phyloP scores from a whole-genome alignment of 331 rosid species.

The Quercus lobata region DNA sequence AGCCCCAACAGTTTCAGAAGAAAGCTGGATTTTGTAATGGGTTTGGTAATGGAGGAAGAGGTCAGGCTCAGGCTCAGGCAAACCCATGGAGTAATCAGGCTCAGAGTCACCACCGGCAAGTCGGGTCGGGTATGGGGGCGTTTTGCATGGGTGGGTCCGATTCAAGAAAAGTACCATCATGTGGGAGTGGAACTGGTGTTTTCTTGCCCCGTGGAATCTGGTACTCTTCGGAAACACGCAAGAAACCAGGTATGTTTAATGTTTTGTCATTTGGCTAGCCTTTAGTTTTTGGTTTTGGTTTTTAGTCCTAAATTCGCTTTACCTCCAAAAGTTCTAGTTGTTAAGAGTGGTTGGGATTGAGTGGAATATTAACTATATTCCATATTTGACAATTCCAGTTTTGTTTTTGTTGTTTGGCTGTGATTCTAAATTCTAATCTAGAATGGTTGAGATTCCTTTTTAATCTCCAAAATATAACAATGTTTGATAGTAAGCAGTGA shows the following conservation, averaged over 20 bases:
- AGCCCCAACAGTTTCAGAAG: slow-evolving; percentile 14
- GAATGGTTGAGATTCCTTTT: slow-evolving; percentile 10
- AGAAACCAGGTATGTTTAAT: slow-evolving; percentile 39
- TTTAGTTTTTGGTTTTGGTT: not conserved
- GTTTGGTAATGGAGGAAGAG: slow-evolving; percentile 5
- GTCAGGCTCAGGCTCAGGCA: not conserved
- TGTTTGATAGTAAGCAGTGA: not conserved
- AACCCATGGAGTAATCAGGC: not conserved
- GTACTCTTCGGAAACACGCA: slow-evolving; percentile 33
- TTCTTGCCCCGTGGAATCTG: slow-evolving; percentile 59
- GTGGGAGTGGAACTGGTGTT: slow-evolving; percentile 61
- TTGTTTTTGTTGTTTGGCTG: not conserved
- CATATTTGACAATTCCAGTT: not conserved
- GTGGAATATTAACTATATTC: slow-evolving; percentile 35
- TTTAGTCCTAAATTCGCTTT: not conserved
- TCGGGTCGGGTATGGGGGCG: slow-evolving; percentile 34
- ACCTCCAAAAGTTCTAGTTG: slow-evolving; percentile 9
- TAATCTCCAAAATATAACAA: not conserved
- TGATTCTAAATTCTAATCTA: slow-evolving; percentile 3
- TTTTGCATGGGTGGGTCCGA: slow-evolving; percentile 32
- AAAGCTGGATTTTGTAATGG: slow-evolving; percentile 20
- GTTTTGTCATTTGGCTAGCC: not conserved
- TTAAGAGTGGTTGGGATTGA: slow-evolving; percentile 38
- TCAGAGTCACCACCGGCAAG: not conserved
- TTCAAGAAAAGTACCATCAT: slow-evolving; percentile 22